Conservation (phyloP, 208 protist species). For the Sergeia podlipaevii region DNA sequence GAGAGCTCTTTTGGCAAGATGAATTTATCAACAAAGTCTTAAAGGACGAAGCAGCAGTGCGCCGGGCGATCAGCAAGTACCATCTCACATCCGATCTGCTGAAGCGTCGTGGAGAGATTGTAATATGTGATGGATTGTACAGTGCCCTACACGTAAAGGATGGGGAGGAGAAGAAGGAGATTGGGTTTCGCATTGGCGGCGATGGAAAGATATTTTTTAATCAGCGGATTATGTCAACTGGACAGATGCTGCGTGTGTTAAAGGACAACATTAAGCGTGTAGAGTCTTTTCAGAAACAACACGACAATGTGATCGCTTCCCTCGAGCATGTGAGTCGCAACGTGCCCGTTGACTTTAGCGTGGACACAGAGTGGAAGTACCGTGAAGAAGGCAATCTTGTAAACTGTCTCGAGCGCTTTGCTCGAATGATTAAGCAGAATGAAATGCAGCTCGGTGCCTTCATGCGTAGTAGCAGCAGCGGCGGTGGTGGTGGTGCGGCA, state of each 20-base stretch:
- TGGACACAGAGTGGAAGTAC: conserved; percentile 78
- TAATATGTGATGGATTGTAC: conserved; percentile 42
- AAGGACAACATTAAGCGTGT: conserved; percentile 69
- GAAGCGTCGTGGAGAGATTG: conserved; percentile 60
- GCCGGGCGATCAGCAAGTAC: conserved; percentile 66
- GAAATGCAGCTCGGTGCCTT: conserved; percentile 50
- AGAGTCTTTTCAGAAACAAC: conserved; percentile 44
- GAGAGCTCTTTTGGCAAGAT: conserved; percentile 53
- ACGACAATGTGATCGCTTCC: conserved; percentile 48
- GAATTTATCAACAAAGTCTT: conserved; percentile 48
- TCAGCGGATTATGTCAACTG: conserved; percentile 58
- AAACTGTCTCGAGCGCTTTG: conserved; percentile 50
- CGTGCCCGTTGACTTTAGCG: conserved; percentile 77
- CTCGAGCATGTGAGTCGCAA: conserved; percentile 72
- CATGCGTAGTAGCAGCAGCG: conserved; percentile 29
- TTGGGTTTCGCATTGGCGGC: conserved; percentile 66
- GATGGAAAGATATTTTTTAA: conserved; percentile 70
- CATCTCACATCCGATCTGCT: conserved; percentile 68
- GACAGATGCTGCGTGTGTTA: conserved; percentile 73
- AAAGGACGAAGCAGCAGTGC: conserved; percentile 71
- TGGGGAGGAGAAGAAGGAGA: conserved; percentile 33
- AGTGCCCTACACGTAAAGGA: conserved; percentile 21
- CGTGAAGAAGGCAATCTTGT: conserved; percentile 64
- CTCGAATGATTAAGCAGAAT: conserved; percentile 57
- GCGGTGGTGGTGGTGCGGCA: conserved; percentile 4